Evolutionary conservation across 225 moss, liverwort and hornwort genomes (phyloP), one percentile per base, ranked within the genome.

Genomic region (Neckera pumila): DNA sequence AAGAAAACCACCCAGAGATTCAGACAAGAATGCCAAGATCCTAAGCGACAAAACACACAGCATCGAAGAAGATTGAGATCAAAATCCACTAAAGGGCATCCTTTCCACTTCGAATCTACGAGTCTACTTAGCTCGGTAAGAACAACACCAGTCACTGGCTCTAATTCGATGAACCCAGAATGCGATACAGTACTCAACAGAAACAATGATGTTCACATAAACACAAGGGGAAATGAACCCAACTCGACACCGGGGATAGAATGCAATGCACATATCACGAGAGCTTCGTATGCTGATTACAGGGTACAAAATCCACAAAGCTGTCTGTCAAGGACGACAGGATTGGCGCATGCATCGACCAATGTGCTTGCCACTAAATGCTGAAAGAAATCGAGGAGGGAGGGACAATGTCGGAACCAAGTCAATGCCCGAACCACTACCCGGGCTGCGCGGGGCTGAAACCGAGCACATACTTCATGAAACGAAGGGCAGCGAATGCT

Each of bases 341-440:
- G 65, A 73, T 65, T 30, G 76, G 81, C 56, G 81, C 76, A 77
- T 40, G 86, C 80, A 81, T 62, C 85, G 11, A 62, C 27, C 62
- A 26, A 66, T 45, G 77, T 42, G 54, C 69, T 19, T 13, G 85
- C 34, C 31, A 70, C 85, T 84, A 70, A 61, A 86, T 82, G 87
- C 89, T 76, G 64, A 72, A 88, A 77, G 81, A 82, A 81, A 81
- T 82, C 85, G 64, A 71, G 42, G 90, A 83, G 85, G 76, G 92
- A 79, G 80, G 80, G 40, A 34, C 79, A 85, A 85, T 85, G 79
- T 90, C 84, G 95, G 95, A 95, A 93, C 91, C 89, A 92, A 97
- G 97, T 97, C 95, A 95, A 94, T 94, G 91, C 94, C 95, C 96
- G 93, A 96, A 97, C 97, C 97, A 95, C 95, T 95, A 95, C 95